Evolutionary conservation across 441 rosid species (phyloP).

Genomic region (Arabidopsis hybrid): DNA sequence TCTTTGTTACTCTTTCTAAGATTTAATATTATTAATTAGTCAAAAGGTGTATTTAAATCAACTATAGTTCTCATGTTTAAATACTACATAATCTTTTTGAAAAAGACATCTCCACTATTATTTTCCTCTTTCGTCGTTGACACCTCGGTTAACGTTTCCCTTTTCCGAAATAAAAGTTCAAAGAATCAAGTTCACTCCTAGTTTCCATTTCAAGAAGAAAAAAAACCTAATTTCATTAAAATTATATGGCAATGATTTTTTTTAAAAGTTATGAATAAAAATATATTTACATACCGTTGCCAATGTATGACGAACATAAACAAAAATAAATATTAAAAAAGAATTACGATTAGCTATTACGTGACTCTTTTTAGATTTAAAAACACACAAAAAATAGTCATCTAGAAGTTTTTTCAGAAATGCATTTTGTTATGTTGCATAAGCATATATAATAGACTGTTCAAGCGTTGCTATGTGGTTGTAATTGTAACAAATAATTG

Average conservation of each 20-base stretch:
- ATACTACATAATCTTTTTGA: conserved; percentile 40
- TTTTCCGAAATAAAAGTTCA: not conserved
- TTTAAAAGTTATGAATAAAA: too few species aligned
- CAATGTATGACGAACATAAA: not conserved
- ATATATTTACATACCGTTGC: not conserved
- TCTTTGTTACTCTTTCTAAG: conserved; percentile 10
- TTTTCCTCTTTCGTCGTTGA: conserved; percentile 35
- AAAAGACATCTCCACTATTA: conserved; percentile 45
- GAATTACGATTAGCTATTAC: too few species aligned
- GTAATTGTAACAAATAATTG: not conserved
- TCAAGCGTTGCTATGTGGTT: not conserved
- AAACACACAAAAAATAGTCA: not conserved
- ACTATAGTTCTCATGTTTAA: conserved; percentile 36
- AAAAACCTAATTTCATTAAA: conserved; percentile 16
- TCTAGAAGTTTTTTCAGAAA: not conserved
- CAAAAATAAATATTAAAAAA: not conserved
- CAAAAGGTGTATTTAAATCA: conserved; percentile 32
- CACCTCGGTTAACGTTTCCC: conserved; percentile 27
- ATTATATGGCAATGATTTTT: not conserved
- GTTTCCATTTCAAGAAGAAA: conserved; percentile 16
- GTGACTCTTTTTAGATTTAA: too few species aligned
- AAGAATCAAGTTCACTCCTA: conserved; percentile 7
- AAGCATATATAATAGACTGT: not conserved
- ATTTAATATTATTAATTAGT: conserved; percentile 27
- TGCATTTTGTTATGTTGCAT: not conserved